Percentiles rank a stretch among this genome's conserved stretches.
phyloP scores from a whole-genome alignment of 139 green algal genomes.

The Tetradesmus lagerheimii region DNA sequence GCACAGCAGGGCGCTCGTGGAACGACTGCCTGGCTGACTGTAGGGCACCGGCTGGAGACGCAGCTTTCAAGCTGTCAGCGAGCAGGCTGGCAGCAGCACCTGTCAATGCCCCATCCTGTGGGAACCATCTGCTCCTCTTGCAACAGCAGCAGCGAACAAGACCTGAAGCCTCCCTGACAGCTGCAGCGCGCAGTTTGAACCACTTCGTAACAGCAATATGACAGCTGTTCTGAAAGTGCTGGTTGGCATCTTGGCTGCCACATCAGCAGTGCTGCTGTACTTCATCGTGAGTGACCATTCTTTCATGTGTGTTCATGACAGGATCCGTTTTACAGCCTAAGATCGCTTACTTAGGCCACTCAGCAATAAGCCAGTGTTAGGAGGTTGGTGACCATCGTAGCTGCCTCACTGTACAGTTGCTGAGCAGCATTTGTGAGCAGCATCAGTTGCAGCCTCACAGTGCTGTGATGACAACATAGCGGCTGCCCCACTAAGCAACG shows the following conservation, averaged over 20 bases:
- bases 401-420: too few species aligned
- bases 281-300: slow-evolving; percentile 2
- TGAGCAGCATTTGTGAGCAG: too few species aligned
- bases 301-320: too few species aligned
- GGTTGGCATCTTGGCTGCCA: neutral
- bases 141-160: neutral
- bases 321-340: too few species aligned
- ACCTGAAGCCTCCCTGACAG: neutral
- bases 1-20: too few species aligned
- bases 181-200: neutral
- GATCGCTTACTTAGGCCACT: too few species aligned
- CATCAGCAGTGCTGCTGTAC: neutral
- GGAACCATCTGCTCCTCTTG: neutral
- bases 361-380: too few species aligned
- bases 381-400: too few species aligned
- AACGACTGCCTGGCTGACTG: neutral
- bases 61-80: neutral
- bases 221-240: neutral
- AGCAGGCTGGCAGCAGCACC: neutral
- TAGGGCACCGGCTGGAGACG: neutral
- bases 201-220: neutral
- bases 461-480: too few species aligned
- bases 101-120: neutral
- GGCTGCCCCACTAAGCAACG: too few species aligned
- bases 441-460: too few species aligned